Evolutionary conservation across 495 filamentous ascomycete genomes (phyloP).

Genomic region (Barbatosphaeria neglecta): DNA sequence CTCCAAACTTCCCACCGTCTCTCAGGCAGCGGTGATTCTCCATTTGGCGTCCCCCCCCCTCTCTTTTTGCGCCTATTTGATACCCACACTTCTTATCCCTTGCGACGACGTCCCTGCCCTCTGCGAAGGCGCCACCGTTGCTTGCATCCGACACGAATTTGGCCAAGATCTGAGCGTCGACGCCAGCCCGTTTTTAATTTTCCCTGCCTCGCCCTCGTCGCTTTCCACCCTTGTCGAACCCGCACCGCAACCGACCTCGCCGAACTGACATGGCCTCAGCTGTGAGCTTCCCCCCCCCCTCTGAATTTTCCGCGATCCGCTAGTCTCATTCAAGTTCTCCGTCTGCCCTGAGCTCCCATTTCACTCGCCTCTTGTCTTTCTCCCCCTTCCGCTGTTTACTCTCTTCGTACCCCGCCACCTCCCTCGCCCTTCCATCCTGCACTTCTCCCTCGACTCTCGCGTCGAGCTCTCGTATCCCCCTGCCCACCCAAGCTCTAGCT

Average conservation of each 20-base stretch:
- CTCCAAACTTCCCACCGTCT: too few relatives aligned
- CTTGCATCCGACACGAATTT: not conserved
- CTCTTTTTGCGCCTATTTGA: not conserved
- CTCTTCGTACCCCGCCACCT: too few relatives aligned
- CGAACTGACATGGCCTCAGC: not conserved
- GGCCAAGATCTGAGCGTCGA: not conserved
- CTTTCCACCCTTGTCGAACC: not conserved
- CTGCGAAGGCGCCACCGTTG: not conserved
- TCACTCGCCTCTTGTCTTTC: not conserved
- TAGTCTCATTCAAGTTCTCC: not conserved
- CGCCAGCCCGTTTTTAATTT: not conserved
- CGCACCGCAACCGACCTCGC: not conserved
- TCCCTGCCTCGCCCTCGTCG: not conserved
- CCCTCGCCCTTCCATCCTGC: slow-evolving; percentile 1
- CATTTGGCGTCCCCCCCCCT: not conserved
- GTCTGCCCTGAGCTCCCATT: not conserved
- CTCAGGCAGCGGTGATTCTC: not conserved
- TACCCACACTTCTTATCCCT: not conserved
- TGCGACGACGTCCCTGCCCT: not conserved
- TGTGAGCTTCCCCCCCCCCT: slow-evolving; percentile 4
- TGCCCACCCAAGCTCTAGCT: too few relatives aligned
- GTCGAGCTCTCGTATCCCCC: too few relatives aligned
- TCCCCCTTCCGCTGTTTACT: not conserved
- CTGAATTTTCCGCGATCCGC: slow-evolving; percentile 7
- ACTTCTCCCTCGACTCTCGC: too few relatives aligned